Base-by-base conservation (phyloP, 148 eudicot genomes). In the Vaccinium corymbosum region DNA sequence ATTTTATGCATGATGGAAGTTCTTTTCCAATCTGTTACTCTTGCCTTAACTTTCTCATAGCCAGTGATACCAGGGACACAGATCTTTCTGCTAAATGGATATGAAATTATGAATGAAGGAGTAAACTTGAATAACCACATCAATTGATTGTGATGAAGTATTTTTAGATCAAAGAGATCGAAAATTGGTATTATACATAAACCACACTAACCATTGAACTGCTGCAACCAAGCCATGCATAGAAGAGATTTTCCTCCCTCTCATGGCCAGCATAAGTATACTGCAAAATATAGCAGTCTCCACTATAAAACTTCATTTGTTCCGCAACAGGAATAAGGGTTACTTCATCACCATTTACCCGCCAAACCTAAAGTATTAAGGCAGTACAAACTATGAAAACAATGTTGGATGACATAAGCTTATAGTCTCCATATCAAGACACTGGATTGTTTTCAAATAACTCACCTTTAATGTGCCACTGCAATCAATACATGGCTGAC, bases 251-350 rank as follows among this genome's bases (percentile, higher is more conserved):
- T 81, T 87, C 88, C 76, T 87, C 89, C 79, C 84, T 85, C 76
- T 80, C 90, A 82, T 76, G 77, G 80, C 79, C 76, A 42, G 84
- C 48, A 83, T 90, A 90, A 9, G 80, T 84, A 80, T 90, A 90
- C 38, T 88, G 92, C 62, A 90, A 78, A 32, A 89, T 80, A 74
- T 90, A 90, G 78, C 90, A 90, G 82, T 90, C 92, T 49, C 89
- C 88, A 72, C 88, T 85, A 81, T 87, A 87, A 57, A 90, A 82
- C 85, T 82, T 87, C 25, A 11, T 78, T 78, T 83, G 86, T 51
- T 82, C 89, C 70, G 35, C 92, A 75, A 62, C 82, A 42, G 89
- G 87, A 61, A 89, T 35, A n/a, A 62, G 85, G 46, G 77, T 64
- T 59, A 84, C 62, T 76, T 85, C 86, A 80, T 85, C 85, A 46